Evolutionary conservation across 345 rosid species (phyloP).

Genomic region (Firmiana major): DNA sequence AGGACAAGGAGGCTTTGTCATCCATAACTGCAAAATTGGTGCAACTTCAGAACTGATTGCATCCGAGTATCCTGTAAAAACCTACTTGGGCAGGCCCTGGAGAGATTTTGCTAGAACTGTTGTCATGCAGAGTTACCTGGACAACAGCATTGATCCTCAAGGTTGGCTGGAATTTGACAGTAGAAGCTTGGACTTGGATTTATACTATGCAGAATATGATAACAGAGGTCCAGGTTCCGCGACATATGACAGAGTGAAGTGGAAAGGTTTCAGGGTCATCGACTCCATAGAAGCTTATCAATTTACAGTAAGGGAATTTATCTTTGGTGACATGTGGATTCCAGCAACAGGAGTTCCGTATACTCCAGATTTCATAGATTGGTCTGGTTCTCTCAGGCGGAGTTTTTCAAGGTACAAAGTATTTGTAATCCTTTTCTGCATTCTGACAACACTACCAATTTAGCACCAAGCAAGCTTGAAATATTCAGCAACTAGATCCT

Average conservation of each 20-base stretch:
- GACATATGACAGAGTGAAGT: not conserved
- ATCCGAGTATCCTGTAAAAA: not conserved
- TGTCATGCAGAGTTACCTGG: constrained; percentile 5
- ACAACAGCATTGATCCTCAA: not conserved
- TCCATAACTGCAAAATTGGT: not conserved
- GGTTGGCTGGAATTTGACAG: constrained; percentile 2
- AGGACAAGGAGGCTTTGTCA: not conserved
- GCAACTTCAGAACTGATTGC: not conserved
- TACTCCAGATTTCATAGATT: not conserved
- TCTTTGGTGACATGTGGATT: not conserved
- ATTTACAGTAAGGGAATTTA: not conserved
- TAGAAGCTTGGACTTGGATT: not conserved
- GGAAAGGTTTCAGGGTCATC: not conserved
- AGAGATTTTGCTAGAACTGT: constrained; percentile 4
- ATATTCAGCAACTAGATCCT: not conserved
- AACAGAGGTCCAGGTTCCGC: not conserved
- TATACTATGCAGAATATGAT: constrained; percentile 3
- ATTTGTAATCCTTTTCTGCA: not conserved
- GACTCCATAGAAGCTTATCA: constrained; percentile 2
- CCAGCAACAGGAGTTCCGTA: not conserved
- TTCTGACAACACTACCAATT: not conserved
- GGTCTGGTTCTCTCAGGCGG: not conserved
- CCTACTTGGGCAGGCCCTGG: constrained; percentile 10
- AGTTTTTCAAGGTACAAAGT: not conserved
- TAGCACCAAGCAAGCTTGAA: not conserved